Conservation (phyloP, 2,329 filamentous ascomycete genomes). For the Macrophomina tecta region DNA sequence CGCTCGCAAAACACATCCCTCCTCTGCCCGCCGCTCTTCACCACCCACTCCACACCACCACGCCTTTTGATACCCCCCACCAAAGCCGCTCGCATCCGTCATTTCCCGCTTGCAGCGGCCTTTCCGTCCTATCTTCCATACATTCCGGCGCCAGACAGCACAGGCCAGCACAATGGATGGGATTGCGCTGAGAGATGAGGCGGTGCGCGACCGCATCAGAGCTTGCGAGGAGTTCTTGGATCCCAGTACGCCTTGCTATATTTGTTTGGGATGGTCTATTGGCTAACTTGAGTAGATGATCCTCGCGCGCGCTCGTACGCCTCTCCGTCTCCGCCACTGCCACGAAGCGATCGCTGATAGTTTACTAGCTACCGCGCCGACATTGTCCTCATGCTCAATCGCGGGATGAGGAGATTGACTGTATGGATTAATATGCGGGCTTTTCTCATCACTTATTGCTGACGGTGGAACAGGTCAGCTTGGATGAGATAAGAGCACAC, state of each 20-base stretch:
- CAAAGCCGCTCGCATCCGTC: not conserved
- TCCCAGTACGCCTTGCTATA: constrained; percentile 68
- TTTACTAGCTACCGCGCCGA: constrained; percentile 80
- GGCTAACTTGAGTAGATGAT: constrained; percentile 56
- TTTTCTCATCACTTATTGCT: constrained; percentile 3
- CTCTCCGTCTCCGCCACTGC: constrained; percentile 6
- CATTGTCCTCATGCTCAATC: constrained; percentile 77
- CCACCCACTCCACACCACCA: constrained; percentile 17
- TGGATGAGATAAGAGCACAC: constrained; percentile 91
- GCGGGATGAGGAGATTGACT: constrained; percentile 63
- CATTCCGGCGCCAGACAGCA: not conserved
- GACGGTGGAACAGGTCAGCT: constrained; percentile 51
- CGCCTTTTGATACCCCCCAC: constrained; percentile 24
- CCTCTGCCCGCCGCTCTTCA: not conserved
- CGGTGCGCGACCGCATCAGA: constrained; percentile 80
- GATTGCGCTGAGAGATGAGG: constrained; percentile 81
- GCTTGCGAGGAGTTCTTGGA: constrained; percentile 92
- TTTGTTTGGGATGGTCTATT: not conserved
- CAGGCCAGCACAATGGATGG: constrained; percentile 65
- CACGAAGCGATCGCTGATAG: not conserved
- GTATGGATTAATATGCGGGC: constrained; percentile 43
- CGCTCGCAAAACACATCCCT: constrained; percentile 20
- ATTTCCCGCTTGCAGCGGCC: no score
- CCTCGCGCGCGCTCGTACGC: constrained; percentile 60
- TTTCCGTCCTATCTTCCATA: no score